Percentiles rank a stretch among this genome's conserved stretches.
Evolutionary conservation across 2,329 filamentous ascomycete species (phyloP).

Genomic region (Trichoderma hamatum): DNA sequence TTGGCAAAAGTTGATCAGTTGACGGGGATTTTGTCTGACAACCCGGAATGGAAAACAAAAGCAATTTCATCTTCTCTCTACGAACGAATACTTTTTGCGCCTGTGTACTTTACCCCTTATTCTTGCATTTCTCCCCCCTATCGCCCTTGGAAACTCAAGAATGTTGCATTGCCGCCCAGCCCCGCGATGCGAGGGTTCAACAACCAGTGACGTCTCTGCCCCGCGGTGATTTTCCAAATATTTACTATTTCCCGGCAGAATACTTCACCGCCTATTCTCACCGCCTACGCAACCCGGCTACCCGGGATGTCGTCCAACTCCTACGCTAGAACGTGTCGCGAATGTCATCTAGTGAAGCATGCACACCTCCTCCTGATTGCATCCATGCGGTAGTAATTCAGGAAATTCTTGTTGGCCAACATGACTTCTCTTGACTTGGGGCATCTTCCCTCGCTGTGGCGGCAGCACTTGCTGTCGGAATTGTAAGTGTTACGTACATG

Average conservation of each 20-base stretch:
- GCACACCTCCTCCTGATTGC: not conserved
- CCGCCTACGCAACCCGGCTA: constrained; percentile 21
- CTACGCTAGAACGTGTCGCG: not conserved
- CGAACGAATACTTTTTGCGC: not conserved
- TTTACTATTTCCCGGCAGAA: constrained; percentile 31
- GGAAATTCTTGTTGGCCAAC: not conserved
- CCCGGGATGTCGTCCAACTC: constrained; percentile 1
- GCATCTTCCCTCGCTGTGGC: constrained; percentile 61
- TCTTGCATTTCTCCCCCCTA: not conserved
- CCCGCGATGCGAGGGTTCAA: constrained; percentile 27
- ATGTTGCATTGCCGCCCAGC: not conserved
- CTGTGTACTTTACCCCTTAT: not conserved
- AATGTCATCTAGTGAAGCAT: constrained; percentile 6
- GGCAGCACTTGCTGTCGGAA: constrained; percentile 77
- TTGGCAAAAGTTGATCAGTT: not conserved
- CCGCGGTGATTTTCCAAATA: constrained; percentile 2
- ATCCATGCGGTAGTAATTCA: constrained; percentile 14
- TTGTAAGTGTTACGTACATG: constrained; percentile 61
- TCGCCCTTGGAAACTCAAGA: not conserved
- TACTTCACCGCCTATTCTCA: constrained; percentile 30
- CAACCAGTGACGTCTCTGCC: constrained; percentile 20
- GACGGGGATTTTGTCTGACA: not conserved
- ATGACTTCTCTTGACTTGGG: constrained; percentile 53
- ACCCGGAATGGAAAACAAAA: not conserved
- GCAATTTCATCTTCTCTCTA: not conserved